These are phyloP conservation scores for Ilyonectria robusta DNA, from an alignment of 2,329 filamentous ascomycete species.

Conservation along the genomic window DNA sequence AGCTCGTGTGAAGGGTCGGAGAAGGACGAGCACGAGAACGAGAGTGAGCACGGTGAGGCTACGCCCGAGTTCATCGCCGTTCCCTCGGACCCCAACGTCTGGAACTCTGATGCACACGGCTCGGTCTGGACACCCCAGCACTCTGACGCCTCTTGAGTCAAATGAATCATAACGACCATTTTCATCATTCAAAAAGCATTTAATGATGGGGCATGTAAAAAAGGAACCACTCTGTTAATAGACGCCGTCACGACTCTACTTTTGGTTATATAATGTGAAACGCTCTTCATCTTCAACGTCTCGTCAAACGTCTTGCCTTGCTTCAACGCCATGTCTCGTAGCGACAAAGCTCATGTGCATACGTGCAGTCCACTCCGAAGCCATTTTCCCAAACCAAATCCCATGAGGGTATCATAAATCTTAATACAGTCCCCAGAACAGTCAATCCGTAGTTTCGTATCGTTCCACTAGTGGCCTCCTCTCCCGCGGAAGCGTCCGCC, in stretches of 20 bases:
- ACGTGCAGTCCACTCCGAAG: conserved; percentile 15
- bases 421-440: conserved; percentile 10
- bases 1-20: conserved; percentile 57
- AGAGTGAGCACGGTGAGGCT: conserved; percentile 46
- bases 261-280: conserved; percentile 36
- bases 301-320: neutral
- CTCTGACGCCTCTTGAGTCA: conserved; percentile 41
- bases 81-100: conserved; percentile 58
- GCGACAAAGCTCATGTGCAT: conserved; percentile 1
- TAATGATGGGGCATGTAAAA: conserved; percentile 46
- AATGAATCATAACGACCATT: conserved; percentile 33
- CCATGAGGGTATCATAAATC: conserved; percentile 29
- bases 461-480: conserved; percentile 47
- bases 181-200: conserved; percentile 36
- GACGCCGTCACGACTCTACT: conserved; percentile 50
- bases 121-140: conserved; percentile 60
- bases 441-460: conserved; percentile 5
- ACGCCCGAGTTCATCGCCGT: conserved; percentile 67
- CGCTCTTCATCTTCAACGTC: conserved; percentile 5
- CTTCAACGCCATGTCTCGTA: neutral
- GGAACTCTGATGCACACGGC: conserved; percentile 58
- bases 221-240: conserved; percentile 46
- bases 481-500: conserved; percentile 54
- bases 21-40: conserved; percentile 54
- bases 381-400: conserved; percentile 14